Base-by-base conservation (phyloP, 371 early-diverging fungal species). In the Mortierella sp. region DNA sequence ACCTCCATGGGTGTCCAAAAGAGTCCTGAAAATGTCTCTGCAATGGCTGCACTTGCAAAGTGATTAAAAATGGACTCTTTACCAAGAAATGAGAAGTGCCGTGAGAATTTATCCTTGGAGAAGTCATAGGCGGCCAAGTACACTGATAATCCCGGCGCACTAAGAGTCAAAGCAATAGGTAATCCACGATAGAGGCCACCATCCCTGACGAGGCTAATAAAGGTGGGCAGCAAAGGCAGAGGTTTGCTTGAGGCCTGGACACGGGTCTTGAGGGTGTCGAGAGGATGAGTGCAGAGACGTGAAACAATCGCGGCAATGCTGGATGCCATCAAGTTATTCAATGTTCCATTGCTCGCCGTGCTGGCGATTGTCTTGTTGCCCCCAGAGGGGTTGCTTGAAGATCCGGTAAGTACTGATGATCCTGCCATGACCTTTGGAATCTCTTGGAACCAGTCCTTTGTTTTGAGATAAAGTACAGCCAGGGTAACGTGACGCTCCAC, bases 1-100 rank as follows among this genome's bases (percentile, higher is more conserved):
- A 95, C 90, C 82, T 94, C 96, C 93, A 94, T 93, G 4, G 96
- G 96, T 7, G 94, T 94, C 88, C 91, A 90, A 12, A 90, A 77
- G 23, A 88, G 61, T 19, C 89, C 89, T 0, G 89, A 87, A 0
- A 79, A 56, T 0, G 88, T 82, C 74, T 92, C 93, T 13, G 93
- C 93, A 31, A 79, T 65, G 28, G 84, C 83, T 0, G 86, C 92
- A 19, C 89, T 85, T 8, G 85, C 26, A 45, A 89, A 58, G 49
- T 90, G 89, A 66, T 86, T 89, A 6, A 65, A 7, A 3, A 86
- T 76, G 1, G 72, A 64, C 55, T 71, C 67, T 17, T 23, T 42
- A 17, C 55, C 54, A 9, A 78, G 60, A 17, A 29, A 40, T 0
- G 58, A 57, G 28, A 70, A 60, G 1, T 73, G 62, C 7, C 37